Base-by-base conservation (phyloP, 1,284 basidiomycete species). In the Phlebopus sp. region DNA sequence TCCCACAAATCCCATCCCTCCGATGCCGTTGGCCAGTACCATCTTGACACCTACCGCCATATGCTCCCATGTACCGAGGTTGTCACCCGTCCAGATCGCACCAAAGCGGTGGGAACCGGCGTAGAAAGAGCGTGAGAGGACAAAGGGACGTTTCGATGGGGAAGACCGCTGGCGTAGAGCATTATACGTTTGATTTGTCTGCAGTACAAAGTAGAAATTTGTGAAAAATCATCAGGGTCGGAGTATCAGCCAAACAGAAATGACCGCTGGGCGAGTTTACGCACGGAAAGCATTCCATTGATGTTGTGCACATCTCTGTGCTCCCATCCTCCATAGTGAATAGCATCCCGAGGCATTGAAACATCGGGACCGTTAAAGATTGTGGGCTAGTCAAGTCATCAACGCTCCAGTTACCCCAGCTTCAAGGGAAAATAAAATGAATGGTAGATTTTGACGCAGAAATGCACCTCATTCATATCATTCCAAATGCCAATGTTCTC, bases 341-440 rank as follows among this genome's bases (percentile, higher is more conserved):
- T 69, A 52, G 88, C 91, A 59, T 99, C 97, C 64, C 90, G 92
- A 11, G 91, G 93, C 86, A 97, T 93, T 11, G 92, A 93, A 61
- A 99, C 96, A 66, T 99, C 97, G 2, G 97, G 97, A 0, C 96
- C 97, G 58, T 97, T 96, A 75, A 99, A 99, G 19, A 99, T 86
- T 4, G 94, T 88, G 1, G 96, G 96, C 90, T 93, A 55, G 15
- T 42, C 23, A 39, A 49, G 18, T 13, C 35, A 36, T 18, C 5
- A n/a, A 15, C n/a, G 2, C 6, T 47, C 32, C 32, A 3, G 31
- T 32, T 32, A 11, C n/a, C 18, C 25, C 21, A n/a, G 18, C 10
- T n/a, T n/a, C n/a, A n/a, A n/a, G n/a, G n/a, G 8, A n/a, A n/a
- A 14, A 35, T 10, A 44, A 42, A 14, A 21, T 6, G 15, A 21